Evolutionary conservation across 2,329 filamentous ascomycete species (phyloP).

Genomic region (Colletotrichum sp.): DNA sequence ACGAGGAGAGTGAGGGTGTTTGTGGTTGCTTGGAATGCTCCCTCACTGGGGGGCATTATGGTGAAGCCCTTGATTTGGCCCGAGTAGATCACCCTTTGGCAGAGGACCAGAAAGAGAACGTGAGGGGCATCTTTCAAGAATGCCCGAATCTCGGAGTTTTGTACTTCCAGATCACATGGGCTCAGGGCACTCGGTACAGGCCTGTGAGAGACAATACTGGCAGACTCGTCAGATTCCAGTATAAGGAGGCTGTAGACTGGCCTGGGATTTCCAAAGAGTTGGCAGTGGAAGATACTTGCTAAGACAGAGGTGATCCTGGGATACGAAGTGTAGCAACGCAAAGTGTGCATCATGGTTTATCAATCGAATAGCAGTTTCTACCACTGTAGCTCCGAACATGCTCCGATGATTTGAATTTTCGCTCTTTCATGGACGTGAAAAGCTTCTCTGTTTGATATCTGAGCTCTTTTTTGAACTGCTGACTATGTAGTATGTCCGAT

Average conservation of each 20-base stretch:
- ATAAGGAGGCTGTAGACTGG: background rate
- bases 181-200: accelerated
- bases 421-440: background rate
- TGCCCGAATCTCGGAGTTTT: background rate
- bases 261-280: background rate
- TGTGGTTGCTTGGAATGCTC: no score
- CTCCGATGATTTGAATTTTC: no score
- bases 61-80: background rate
- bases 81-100: background rate
- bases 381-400: no score
- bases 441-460: background rate
- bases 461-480: accelerated
- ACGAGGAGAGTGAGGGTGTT: no score
- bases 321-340: background rate
- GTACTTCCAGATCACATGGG: background rate
- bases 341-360: no score
- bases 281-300: background rate
- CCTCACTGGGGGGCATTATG: background rate
- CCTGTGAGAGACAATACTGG: background rate
- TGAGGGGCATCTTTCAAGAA: background rate
- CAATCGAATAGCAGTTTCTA: no score
- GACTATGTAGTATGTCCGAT: background rate
- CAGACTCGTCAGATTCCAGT: accelerated
- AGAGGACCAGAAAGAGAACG: background rate
- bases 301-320: accelerated